Percentiles rank a stretch among this genome's conserved stretches.
Conservation (phyloP, 495 filamentous ascomycete genomes). For the Talaromyces thailandensis region DNA sequence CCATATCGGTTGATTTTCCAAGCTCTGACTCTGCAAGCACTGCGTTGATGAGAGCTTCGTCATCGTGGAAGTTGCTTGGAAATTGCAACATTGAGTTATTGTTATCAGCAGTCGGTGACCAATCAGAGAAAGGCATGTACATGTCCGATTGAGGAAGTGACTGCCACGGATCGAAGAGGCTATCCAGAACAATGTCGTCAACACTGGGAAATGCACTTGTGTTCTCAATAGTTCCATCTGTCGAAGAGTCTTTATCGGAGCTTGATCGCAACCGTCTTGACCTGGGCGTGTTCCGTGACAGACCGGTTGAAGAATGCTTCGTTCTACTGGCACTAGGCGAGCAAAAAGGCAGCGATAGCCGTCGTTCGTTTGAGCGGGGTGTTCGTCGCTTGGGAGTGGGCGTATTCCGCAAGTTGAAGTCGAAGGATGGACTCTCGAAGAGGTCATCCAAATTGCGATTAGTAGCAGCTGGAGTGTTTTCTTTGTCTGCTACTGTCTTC, state of each 20-base stretch:
- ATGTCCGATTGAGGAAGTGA: constrained; percentile 3
- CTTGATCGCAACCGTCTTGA: constrained; percentile 16
- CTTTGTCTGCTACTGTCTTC: constrained; percentile 33
- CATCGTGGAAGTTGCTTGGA: constrained; percentile 11
- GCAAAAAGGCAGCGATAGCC: constrained; percentile 23
- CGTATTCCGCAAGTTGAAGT: constrained; percentile 47
- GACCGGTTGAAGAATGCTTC: constrained; percentile 15
- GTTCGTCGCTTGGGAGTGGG: constrained; percentile 48
- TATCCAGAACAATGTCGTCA: background rate
- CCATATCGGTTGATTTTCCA: constrained; percentile 16
- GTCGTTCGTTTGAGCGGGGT: constrained; percentile 35
- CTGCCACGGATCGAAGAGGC: constrained; percentile 2
- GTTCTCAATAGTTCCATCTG: constrained; percentile 15
- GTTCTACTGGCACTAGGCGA: constrained; percentile 24
- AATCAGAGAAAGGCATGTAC: constrained; percentile 5
- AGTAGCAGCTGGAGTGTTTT: constrained; percentile 32
- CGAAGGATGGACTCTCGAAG: constrained; percentile 42
- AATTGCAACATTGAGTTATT: background rate
- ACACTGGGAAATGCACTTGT: constrained; percentile 3
- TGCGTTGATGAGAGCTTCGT: constrained; percentile 29
- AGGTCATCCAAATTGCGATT: constrained; percentile 48
- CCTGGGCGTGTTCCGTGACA: constrained; percentile 25
- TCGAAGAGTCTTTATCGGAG: constrained; percentile 26
- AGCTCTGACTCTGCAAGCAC: constrained; percentile 30
- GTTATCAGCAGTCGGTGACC: background rate